Percentiles rank a stretch among this genome's conserved stretches.
Evolutionary conservation across 495 filamentous ascomycete species (phyloP).

Genomic region (Aspergillus funiculosus): DNA sequence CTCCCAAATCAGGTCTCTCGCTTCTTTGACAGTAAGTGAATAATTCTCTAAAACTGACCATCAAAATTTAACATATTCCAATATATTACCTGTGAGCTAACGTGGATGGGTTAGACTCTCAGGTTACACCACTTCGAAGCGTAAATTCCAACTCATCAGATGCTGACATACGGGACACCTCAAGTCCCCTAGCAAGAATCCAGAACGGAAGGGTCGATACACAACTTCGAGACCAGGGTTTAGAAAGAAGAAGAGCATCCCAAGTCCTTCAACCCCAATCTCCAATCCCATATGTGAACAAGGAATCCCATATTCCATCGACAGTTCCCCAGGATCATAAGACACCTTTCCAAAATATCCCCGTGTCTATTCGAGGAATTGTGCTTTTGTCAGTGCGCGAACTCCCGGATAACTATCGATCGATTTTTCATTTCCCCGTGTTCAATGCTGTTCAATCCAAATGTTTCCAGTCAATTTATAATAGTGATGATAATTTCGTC

Average conservation of each 20-base stretch:
- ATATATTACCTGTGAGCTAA: slow-evolving; percentile 6
- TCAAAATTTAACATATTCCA: background rate
- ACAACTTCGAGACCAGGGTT: background rate
- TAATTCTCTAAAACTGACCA: background rate
- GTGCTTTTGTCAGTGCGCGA: slow-evolving; percentile 64
- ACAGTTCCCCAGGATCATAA: background rate
- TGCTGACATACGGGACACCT: slow-evolving; percentile 16
- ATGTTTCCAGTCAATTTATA: slow-evolving; percentile 69
- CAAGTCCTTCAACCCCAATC: slow-evolving; percentile 4
- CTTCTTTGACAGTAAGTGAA: slow-evolving; percentile 31
- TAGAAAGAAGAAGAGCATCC: background rate
- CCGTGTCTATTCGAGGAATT: slow-evolving; percentile 56
- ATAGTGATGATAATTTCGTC: slow-evolving; percentile 75
- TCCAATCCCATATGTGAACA: background rate
- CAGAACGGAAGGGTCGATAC: slow-evolving; percentile 8
- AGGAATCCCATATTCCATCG: background rate
- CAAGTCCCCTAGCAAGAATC: slow-evolving; percentile 30
- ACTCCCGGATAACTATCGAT: slow-evolving; percentile 71
- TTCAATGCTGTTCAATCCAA: slow-evolving; percentile 94
- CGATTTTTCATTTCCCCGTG: slow-evolving; percentile 71
- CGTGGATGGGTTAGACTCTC: slow-evolving; percentile 16
- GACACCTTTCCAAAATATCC: slow-evolving; percentile 26
- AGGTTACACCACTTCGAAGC: slow-evolving; percentile 21
- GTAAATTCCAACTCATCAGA: slow-evolving; percentile 29
- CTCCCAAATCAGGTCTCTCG: slow-evolving; percentile 20